Base-by-base conservation (phyloP, 192 early-diverging fungal species). In the Linnemannia hyalina region DNA sequence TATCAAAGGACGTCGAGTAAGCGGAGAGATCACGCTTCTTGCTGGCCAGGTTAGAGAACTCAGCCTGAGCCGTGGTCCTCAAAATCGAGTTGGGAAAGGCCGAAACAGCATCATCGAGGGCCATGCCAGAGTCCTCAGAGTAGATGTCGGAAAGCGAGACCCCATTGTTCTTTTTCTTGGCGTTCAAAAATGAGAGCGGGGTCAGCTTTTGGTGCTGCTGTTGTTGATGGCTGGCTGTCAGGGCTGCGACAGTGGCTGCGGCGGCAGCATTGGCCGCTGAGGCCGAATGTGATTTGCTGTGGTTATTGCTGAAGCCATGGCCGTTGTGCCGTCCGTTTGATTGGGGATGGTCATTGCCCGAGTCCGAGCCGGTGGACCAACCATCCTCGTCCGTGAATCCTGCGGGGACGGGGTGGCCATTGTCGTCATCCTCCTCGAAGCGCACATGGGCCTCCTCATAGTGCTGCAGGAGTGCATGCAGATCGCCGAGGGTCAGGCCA, bases 381-480 rank as follows among this genome's bases (percentile, higher is more conserved):
- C 84, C 79, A n/a, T 86, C 84, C 16, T 86, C 84, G 63, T 86
- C 84, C 46, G 76, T 80, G 73, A 86, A 86, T 6, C 84, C 84
- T 35, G 84, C 79, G 26, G 80, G 75, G 4, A 80, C 84, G 2
- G 84, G 84, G 26, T 81, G 84, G 42, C 80, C 82, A 73, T 85
- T 81, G 54, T 86, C 84, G 32, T 86, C 84, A 76, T 99, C 98
- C 20, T 96, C 94, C 81, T 97, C 97, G 57, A 97, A 92, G 68
- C 94, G 93, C 75, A 97, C 96, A 75, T 99, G 98, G 83, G 92
- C 94, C 87, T 99, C 98, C 89, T 99, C 98, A 82, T 97, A 98
- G 89, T 99, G 98, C 90, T 97, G 97, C 55, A 99, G 90, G 74
- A 99, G 95, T 84, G 97, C 97, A 91, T 99, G 98, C 80, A 99